A percentile compares a stretch with the other conserved stretches of the same genome.
Evolutionary conservation across 1,284 basidiomycete genomes (phyloP).

Genomic region (Phlebopus sp.): DNA sequence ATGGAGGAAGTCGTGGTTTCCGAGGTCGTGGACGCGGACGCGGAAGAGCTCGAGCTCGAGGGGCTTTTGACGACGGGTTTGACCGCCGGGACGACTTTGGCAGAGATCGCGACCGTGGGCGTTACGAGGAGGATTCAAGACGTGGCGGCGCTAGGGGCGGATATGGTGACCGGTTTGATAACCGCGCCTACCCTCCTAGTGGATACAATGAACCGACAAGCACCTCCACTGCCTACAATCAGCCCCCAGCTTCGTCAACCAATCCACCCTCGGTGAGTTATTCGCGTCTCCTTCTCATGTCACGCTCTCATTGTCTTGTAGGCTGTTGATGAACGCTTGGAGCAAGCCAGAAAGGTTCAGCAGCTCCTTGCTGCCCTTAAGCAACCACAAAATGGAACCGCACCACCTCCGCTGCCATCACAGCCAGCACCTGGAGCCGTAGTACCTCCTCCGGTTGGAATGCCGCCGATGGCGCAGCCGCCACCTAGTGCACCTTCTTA

Average conservation of each 20-base stretch:
- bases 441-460: slow-evolving; percentile 30
- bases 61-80: slow-evolving; percentile 40
- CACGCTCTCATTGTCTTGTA: slow-evolving; percentile 24
- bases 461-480: slow-evolving; percentile 36
- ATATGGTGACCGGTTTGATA: slow-evolving; percentile 38
- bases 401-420: slow-evolving; percentile 24
- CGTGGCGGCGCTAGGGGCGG: slow-evolving; percentile 32
- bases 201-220: slow-evolving; percentile 33
- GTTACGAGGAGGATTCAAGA: slow-evolving; percentile 45
- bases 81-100: slow-evolving; percentile 43
- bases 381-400: slow-evolving; percentile 49
- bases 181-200: slow-evolving; percentile 28
- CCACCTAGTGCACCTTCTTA: slow-evolving; percentile 36
- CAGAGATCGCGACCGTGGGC: slow-evolving; percentile 46
- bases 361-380: slow-evolving; percentile 78
- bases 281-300: background rate
- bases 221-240: slow-evolving; percentile 19
- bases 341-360: slow-evolving; percentile 80
- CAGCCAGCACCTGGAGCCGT: slow-evolving; percentile 36
- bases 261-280: slow-evolving; percentile 21
- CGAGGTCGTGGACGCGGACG: slow-evolving; percentile 42
- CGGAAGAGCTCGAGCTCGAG: slow-evolving; percentile 37
- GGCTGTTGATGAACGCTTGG: slow-evolving; percentile 65
- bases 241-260: slow-evolving; percentile 16
- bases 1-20: slow-evolving; percentile 35